Evolutionary conservation across 73 alveolate genomes (phyloP).

Genomic region (Paraurostyla sp.): DNA sequence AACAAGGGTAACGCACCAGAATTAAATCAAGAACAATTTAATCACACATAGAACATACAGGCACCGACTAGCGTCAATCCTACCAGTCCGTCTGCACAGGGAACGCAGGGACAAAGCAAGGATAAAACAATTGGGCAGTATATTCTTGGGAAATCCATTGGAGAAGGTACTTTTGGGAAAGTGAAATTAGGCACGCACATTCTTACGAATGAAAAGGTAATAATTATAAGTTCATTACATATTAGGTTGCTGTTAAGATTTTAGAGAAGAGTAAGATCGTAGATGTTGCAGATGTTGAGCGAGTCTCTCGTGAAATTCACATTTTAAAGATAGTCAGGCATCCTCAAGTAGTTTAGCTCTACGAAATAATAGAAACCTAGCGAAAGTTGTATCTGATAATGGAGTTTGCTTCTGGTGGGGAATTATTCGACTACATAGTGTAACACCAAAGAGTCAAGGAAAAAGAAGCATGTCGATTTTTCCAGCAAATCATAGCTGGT

Average conservation of each 20-base stretch:
- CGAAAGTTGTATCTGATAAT: slow-evolving; percentile 82
- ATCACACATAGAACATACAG: background rate
- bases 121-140: slow-evolving; percentile 60
- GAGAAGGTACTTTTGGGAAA: slow-evolving; percentile 64
- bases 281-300: slow-evolving; percentile 73
- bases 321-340: slow-evolving; percentile 78
- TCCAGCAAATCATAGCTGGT: slow-evolving; percentile 90
- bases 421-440: slow-evolving; percentile 88
- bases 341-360: slow-evolving; percentile 80
- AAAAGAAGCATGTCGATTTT: slow-evolving; percentile 84
- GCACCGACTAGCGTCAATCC: background rate
- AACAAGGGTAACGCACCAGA: background rate
- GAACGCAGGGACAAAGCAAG: slow-evolving; percentile 12
- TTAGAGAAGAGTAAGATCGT: slow-evolving; percentile 54
- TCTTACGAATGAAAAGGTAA: slow-evolving; percentile 71
- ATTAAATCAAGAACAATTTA: background rate
- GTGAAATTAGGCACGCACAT: slow-evolving; percentile 56
- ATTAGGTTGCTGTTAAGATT: slow-evolving; percentile 66
- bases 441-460: slow-evolving; percentile 78
- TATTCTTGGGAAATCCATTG: slow-evolving; percentile 57
- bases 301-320: slow-evolving; percentile 84
- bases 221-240: background rate
- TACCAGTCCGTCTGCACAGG: slow-evolving; percentile 11
- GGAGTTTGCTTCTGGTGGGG: slow-evolving; percentile 94
- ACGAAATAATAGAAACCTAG: slow-evolving; percentile 87